Conservation (phyloP, 2,329 filamentous ascomycete genomes). For the Apiospora pterosperma region DNA sequence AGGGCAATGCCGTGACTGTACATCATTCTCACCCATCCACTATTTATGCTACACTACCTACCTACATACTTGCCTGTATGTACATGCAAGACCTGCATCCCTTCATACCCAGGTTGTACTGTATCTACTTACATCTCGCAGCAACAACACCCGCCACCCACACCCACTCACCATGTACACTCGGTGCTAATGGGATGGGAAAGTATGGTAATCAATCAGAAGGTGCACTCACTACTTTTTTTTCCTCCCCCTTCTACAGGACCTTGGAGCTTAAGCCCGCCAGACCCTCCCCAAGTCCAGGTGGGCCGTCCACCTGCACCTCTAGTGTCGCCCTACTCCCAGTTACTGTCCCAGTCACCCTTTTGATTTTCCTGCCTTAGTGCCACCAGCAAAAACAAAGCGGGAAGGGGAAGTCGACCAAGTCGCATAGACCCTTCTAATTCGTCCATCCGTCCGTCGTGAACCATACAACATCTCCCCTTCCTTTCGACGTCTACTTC, state of each 20-base stretch:
- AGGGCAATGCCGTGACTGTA: background rate
- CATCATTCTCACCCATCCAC: background rate
- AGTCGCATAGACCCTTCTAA: background rate
- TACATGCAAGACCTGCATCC: background rate
- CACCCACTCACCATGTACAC: background rate
- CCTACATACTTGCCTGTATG: background rate
- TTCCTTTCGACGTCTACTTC: background rate
- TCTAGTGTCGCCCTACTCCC: background rate
- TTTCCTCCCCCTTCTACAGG: background rate
- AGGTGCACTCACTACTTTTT: background rate
- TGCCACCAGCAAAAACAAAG: constrained; percentile 1
- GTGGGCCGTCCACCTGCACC: background rate
- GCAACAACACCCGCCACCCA: background rate
- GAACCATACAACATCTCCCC: background rate
- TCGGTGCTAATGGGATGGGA: background rate
- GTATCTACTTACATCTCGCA: background rate
- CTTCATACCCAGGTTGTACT: background rate
- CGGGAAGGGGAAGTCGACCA: constrained; percentile 1
- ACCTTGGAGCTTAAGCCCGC: background rate
- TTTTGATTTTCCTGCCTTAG: constrained; percentile 1
- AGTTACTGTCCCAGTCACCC: background rate
- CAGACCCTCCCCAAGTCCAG: background rate
- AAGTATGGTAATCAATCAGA: constrained; percentile 1
- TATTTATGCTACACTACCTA: too few species aligned
- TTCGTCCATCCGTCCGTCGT: background rate